Evolutionary conservation across 83 land plant species (phyloP), one percentile per base, ranked within the genome.

Genomic region (Larix sibirica): DNA sequence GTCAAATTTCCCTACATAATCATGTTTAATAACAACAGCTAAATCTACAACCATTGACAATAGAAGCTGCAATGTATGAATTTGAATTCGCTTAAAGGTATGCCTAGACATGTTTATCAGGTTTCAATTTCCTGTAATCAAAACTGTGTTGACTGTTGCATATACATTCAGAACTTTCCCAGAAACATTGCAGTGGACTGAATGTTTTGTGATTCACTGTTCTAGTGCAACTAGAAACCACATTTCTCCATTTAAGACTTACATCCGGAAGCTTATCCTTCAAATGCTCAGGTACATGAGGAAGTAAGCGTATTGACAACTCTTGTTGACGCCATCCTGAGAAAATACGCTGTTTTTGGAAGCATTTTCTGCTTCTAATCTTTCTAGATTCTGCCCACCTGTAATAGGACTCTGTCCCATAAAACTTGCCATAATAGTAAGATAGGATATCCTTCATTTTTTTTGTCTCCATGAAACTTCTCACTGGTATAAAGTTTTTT

Each of bases 351-450:
- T 79, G 84, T 31, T 94, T 94, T 76, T 66, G 44, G 60, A 90
- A 58, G 79, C 83, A 80, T 80, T 82, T 86, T 54, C 81, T 89
- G 79, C 90, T 84, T 76, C 84, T 82, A 10, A 47, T 60, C 62
- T 91, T 92, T 63, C 84, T 75, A 60, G 87, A 78, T 23, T 85
- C 89, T 18, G 83, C 71, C 97, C 97, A 95, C 80, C 92, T 88
- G 8, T 66, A 65, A 70, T 93, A 82, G 26, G 44, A 64, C 65
- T 68, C 77, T 17, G 92, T 88, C 59, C 89, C 83, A 81, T 89
- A 93, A 80, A 95, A 95, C 24, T 84, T 83, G 58, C 95, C 93
- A 83, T 95, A 95, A 62, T 95, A 95, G 70, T 83, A 95, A 13
- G 84, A 80, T 0, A 89, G 70, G 3, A 95, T 83, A 64, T 91